Evolutionary conservation across 441 rosid genomes (phyloP).

Genomic region (Pelargonium cotyledonis): DNA sequence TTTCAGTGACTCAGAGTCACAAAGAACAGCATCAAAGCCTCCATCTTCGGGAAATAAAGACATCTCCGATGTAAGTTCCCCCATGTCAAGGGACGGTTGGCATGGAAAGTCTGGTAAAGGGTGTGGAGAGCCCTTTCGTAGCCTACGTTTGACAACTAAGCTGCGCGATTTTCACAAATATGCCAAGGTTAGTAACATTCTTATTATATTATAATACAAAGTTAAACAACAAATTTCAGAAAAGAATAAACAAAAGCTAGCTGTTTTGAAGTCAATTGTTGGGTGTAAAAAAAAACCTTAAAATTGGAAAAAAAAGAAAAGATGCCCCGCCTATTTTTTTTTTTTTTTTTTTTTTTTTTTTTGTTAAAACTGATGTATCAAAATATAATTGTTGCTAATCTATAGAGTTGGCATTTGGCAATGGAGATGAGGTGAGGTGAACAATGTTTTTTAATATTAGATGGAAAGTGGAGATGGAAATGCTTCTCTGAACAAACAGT

Average conservation of each 20-base stretch:
- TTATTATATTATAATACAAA: not conserved
- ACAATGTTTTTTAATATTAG: too few species aligned
- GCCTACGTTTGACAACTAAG: conserved; percentile 77
- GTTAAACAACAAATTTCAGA: too few species aligned
- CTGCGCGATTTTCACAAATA: conserved; percentile 91
- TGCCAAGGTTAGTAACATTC: conserved; percentile 63
- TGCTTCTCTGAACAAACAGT: too few species aligned
- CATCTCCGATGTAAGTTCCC: conserved; percentile 50
- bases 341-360: too few species aligned
- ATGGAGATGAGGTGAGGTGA: too few species aligned
- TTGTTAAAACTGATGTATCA: too few species aligned
- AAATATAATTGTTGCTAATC: too few species aligned
- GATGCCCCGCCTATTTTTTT: too few species aligned
- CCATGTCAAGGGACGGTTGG: conserved; percentile 72
- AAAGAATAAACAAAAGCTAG: too few species aligned
- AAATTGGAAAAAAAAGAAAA: too few species aligned
- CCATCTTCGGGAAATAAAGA: conserved; percentile 69
- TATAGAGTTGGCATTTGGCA: too few species aligned
- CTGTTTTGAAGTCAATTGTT: not conserved
- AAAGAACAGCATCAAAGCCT: conserved; percentile 47
- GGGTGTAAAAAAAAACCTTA: not conserved
- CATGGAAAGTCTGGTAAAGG: conserved; percentile 61
- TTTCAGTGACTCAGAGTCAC: conserved; percentile 59
- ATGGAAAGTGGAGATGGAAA: too few species aligned
- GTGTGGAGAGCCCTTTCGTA: conserved; percentile 58